Evolutionary conservation across 2,329 filamentous ascomycete genomes (phyloP), one percentile per base, ranked within the genome.

Genomic region (Trichoderma atrobrunneum): DNA sequence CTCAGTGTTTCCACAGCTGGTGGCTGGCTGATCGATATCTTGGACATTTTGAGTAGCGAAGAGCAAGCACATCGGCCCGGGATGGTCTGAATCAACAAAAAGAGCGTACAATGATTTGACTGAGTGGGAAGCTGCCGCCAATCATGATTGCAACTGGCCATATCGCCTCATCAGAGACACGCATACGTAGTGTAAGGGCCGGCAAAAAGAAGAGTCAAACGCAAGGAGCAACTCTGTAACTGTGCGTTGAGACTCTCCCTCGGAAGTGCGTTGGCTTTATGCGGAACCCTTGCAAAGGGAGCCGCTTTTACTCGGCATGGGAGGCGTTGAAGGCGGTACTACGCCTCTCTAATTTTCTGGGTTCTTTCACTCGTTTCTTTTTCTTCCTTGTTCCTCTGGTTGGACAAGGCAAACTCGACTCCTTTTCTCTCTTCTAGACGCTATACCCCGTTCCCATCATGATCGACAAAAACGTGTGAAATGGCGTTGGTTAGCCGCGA

Each of bases 391-490:
- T 32, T n/a, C 36, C 32, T 57, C 36, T 26, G 56, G 56, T 57
- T 28, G 16, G 39, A 6, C 54, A 30, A n/a, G 18, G 18, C 36
- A 21, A 48, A 28, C 61, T 30, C 18, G 14, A 36, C 70, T 61
- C 70, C 30, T 60, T 66, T 66, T 51, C 34, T 21, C 48, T 32
- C 63, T 66, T n/a, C 14, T 32, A n/a, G 30, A 21, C 65, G 36
- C 59, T 57, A 72, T 56, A 56, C 71, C 39, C 43, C 8, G 36
- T 65, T 56, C 64, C 51, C 51, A 69, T 63, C 71, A 59, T 62
- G 71, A 72, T 72, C 71, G 71, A 59, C 71, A 60, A 32, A 57
- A 63, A 72, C 43, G 48, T 39, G 59, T 39, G 26, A 48, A 63
- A 24, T 43, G 51, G 34, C 11, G 39, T 26, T 63, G 56, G 57